Evolutionary conservation across 345 rosid species (phyloP).

Genomic region (Bretschneidera sinensis): DNA sequence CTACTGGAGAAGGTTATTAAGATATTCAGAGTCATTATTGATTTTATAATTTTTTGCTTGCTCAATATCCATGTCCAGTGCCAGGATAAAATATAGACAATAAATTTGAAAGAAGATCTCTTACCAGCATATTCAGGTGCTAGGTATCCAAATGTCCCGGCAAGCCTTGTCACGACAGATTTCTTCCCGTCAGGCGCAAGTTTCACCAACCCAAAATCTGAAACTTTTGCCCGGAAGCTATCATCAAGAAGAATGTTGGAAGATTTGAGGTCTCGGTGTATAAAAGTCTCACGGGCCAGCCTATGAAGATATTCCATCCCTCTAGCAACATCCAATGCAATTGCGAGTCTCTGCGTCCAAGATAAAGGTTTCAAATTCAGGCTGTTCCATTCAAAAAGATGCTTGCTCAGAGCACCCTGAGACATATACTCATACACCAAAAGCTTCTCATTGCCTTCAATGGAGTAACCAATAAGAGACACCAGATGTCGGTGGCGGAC

Average conservation of each 20-base stretch:
- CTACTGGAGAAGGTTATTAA: too few species aligned
- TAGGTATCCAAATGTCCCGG: slow-evolving; percentile 60
- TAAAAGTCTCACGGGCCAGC: slow-evolving; percentile 41
- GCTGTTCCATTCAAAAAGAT: slow-evolving; percentile 41
- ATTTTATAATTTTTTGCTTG: too few species aligned
- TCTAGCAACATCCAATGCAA: slow-evolving; percentile 55
- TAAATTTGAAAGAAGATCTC: not conserved
- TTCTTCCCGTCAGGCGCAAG: slow-evolving; percentile 47
- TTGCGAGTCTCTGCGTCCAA: slow-evolving; percentile 38
- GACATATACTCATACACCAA: slow-evolving; percentile 53
- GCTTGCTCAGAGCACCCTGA: slow-evolving; percentile 49
- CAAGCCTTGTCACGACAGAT: slow-evolving; percentile 44
- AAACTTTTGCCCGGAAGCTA: slow-evolving; percentile 46
- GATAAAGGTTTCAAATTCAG: slow-evolving; percentile 35
- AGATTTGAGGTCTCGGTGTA: slow-evolving; percentile 57
- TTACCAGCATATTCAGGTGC: slow-evolving; percentile 67
- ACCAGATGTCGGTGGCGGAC: slow-evolving; percentile 49
- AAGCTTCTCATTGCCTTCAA: slow-evolving; percentile 42
- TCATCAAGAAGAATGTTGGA: slow-evolving; percentile 52
- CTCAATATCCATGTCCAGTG: too few species aligned
- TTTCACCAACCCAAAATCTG: slow-evolving; percentile 55
- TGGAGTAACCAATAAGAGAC: slow-evolving; percentile 40
- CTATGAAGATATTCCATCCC: slow-evolving; percentile 58
- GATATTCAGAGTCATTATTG: not conserved
- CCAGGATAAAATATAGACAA: too few species aligned